Evolutionary conservation across 2,329 filamentous ascomycete genomes (phyloP), one percentile per base, ranked within the genome.

Genomic region (Penicillium sp.): DNA sequence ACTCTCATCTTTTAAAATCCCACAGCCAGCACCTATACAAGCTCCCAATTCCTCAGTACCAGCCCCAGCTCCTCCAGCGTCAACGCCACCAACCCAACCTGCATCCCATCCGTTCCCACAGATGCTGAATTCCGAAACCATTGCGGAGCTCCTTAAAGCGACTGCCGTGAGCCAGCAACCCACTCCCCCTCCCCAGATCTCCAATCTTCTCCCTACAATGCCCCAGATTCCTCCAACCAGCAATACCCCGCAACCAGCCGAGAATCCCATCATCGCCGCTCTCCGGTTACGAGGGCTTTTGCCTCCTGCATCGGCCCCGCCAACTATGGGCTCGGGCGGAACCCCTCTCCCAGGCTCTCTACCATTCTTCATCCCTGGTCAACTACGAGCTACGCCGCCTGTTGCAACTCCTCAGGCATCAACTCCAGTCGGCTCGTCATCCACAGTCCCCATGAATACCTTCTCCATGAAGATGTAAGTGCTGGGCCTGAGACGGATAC

Each of bases 391-490:
- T 65, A 64, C 74, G 64, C 68, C 77, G 31, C 68, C 72, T 53
- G 62, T 71, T 59, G 59, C 66, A 15, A 63, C 69, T 46, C 70
- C 67, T 65, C 64, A 75, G 70, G 45, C 71, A 49, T 56, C 66
- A 56, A 62, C 65, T 53, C 69, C 3, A 64, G 63, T 49, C 9
- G 54, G 63, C 45, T 49, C 60, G 29, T 51, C 57, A 22, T 67
- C 77, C 35, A 70, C 67, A 18, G 72, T 77, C 20, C 80, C 83
- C 52, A 78, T 93, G 62, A 87, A 84, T 52, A 81, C 85, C 4
- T 80, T 82, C 6, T 89, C 89, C 26, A 80, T 95, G 42, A 92
- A 91, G 75, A 84, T 88, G 85, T 90, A 80, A 76, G 85, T 77
- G 11, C 6, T 22, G 31, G 14, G 3, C 4, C 37, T 22, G 33